These are phyloP conservation scores for Knoxia roxburghii DNA, from an alignment of 257 asterid genomes.

Conservation along the genomic window DNA sequence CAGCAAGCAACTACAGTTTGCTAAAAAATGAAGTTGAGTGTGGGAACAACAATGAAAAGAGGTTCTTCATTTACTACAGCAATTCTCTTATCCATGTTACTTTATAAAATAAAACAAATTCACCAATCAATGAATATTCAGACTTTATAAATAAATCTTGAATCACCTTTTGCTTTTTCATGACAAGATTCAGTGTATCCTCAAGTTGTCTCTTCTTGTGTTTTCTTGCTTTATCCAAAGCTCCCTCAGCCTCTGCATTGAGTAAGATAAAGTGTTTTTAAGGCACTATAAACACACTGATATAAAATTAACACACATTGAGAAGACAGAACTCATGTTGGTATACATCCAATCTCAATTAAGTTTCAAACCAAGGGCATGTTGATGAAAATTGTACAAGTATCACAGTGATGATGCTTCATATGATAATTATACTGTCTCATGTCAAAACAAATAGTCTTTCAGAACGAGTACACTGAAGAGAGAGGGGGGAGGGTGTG, in stretches of 20 bases:
- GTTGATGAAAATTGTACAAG: not conserved
- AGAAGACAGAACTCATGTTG: not conserved
- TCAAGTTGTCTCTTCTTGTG: constrained; percentile 98
- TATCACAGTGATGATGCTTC: not conserved
- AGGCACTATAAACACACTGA: not conserved
- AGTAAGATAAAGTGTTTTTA: constrained; percentile 3
- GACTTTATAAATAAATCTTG: too few species aligned
- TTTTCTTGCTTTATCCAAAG: constrained; percentile 96
- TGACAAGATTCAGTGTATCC: constrained; percentile 86
- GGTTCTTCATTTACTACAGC: not conserved
- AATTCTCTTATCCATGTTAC: not conserved
- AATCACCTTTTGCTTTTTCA: constrained; percentile 92
- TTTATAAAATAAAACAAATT: not conserved
- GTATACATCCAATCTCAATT: not conserved
- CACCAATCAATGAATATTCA: not conserved
- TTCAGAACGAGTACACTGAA: not conserved
- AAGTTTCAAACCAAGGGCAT: not conserved
- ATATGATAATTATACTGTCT: not conserved
- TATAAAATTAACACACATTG: not conserved
- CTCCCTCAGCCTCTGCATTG: constrained; percentile 95
- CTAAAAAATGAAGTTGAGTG: not conserved
- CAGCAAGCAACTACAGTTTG: not conserved
- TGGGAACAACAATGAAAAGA: not conserved
- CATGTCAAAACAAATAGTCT: not conserved
- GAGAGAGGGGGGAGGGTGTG: not conserved